Evolutionary conservation across 768 basidiomycete genomes (phyloP), one percentile per base, ranked within the genome.

Genomic region (Trametes cinnabarina): DNA sequence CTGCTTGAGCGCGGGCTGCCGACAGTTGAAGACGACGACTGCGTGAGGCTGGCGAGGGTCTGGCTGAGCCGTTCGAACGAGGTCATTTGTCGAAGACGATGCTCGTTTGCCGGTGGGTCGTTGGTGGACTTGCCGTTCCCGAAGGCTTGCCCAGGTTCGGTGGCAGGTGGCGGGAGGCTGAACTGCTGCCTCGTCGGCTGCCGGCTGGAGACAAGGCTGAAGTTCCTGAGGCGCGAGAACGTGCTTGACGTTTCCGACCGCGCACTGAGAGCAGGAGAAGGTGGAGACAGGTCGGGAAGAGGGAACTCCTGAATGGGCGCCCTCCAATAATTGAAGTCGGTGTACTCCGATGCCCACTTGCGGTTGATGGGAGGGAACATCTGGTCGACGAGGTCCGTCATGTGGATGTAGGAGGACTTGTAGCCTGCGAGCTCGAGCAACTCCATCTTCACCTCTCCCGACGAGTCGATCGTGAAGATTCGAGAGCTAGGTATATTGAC

Each of bases 301-400:
- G 86, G 75, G 57, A 88, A 87, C 1, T 92, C 89, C 49, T 83
- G 84, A 12, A 98, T 76, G 0, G 92, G 87, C 0, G 82, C 63
- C 62, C 93, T 88, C 97, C 97, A 99, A 69, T 84, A 99, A 68
- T 96, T 98, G 80, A 97, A 94, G 71, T 98, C 96, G 1, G 95
- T 97, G 71, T 83, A 99, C 69, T 95, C 94, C 1, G 91, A 85
- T 12, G 87, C 82, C 83, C 87, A 88, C 69, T 92, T 92, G 50
- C 88, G 84, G 69, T 94, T 82, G 54, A 98, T 94, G 0, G 96
- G 93, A 32, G 97, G 97, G 77, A 99, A 99, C 87, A 97, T 95
- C 73, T 97, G 95, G 74, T 99, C 95, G 15, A 99, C 97, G n/a
- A 99, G 83, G 71, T 98, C 95, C 8, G 95, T 96, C 93, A 98